Conservation (phyloP, 1,284 basidiomycete genomes). For the Phlebopus sp. region DNA sequence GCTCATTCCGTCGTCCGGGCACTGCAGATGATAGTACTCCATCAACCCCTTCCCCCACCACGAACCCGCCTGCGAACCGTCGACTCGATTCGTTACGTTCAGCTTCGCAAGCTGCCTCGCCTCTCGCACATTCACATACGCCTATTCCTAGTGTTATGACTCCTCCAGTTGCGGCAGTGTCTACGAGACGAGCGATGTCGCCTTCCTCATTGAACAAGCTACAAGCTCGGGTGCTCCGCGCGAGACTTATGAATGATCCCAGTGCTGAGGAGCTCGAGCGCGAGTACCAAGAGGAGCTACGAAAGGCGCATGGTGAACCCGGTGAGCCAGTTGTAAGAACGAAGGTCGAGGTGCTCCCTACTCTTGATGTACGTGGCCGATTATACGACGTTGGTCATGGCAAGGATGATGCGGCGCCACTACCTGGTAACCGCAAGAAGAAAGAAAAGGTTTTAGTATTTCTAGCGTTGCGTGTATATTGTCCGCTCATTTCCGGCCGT, state of each 20-base stretch:
- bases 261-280: conserved; percentile 75
- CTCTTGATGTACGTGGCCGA: conserved; percentile 81
- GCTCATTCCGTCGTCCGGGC: conserved; percentile 69
- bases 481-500: conserved; percentile 3
- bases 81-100: conserved; percentile 55
- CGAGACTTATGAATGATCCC: conserved; percentile 78
- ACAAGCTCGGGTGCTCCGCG: conserved; percentile 90
- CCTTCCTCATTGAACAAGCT: conserved; percentile 86
- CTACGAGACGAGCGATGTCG: conserved; percentile 50
- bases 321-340: conserved; percentile 49
- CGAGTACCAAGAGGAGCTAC: conserved; percentile 75
- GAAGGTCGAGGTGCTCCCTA: conserved; percentile 83
- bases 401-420: conserved; percentile 44
- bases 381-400: conserved; percentile 90
- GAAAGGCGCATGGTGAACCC: conserved; percentile 47
- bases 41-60: conserved; percentile 54
- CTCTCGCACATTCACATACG: conserved; percentile 60
- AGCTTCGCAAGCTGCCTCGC: conserved; percentile 49
- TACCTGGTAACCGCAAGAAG: conserved; percentile 72
- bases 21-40: conserved; percentile 51
- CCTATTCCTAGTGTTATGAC: conserved; percentile 90
- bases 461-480: not conserved
- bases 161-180: conserved; percentile 48
- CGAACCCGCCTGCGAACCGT: conserved; percentile 41
- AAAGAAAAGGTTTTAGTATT: conserved; percentile 68